phyloP scores from a whole-genome alignment of 2,329 filamentous ascomycete species.

The Thelonectria discophora region DNA sequence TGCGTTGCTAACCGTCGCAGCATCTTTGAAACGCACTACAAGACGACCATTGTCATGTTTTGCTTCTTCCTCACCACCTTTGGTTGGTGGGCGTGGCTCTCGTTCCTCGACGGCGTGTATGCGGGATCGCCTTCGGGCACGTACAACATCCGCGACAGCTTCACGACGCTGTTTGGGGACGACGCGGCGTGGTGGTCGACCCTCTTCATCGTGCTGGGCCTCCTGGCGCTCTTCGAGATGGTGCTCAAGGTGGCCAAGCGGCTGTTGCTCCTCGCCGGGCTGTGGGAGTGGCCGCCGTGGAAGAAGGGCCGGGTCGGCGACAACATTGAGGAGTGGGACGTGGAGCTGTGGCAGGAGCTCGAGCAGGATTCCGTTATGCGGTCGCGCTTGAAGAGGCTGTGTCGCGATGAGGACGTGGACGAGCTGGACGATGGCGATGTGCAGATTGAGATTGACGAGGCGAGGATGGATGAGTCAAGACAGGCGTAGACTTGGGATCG shows the following conservation, averaged over 20 bases:
- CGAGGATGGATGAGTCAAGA: not conserved
- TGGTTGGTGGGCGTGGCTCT: slow-evolving; percentile 80
- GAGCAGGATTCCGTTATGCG: slow-evolving; percentile 60
- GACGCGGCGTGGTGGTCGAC: slow-evolving; percentile 79
- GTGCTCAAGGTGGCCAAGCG: slow-evolving; percentile 61
- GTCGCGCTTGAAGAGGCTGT: slow-evolving; percentile 53
- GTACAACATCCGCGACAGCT: slow-evolving; percentile 75
- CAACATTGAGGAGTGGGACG: slow-evolving; percentile 60
- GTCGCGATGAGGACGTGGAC: slow-evolving; percentile 45
- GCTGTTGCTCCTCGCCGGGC: slow-evolving; percentile 54
- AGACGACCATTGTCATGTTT: slow-evolving; percentile 69
- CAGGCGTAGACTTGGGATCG: slow-evolving; percentile 13
- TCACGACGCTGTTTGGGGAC: slow-evolving; percentile 71
- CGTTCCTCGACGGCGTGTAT: slow-evolving; percentile 74
- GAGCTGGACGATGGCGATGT: slow-evolving; percentile 38
- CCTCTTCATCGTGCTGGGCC: slow-evolving; percentile 68
- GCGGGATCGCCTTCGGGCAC: slow-evolving; percentile 54
- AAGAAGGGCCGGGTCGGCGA: slow-evolving; percentile 45
- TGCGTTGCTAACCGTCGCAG: slow-evolving; percentile 45
- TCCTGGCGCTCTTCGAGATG: slow-evolving; percentile 72
- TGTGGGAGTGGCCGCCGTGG: slow-evolving; percentile 60
- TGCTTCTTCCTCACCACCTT: slow-evolving; percentile 66
- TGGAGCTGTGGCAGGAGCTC: slow-evolving; percentile 67
- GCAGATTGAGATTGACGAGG: slow-evolving; percentile 31
- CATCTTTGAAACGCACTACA: slow-evolving; percentile 81